phyloP scores from a whole-genome alignment of 2,329 filamentous ascomycete genomes.

The Emmonsia crescens region DNA sequence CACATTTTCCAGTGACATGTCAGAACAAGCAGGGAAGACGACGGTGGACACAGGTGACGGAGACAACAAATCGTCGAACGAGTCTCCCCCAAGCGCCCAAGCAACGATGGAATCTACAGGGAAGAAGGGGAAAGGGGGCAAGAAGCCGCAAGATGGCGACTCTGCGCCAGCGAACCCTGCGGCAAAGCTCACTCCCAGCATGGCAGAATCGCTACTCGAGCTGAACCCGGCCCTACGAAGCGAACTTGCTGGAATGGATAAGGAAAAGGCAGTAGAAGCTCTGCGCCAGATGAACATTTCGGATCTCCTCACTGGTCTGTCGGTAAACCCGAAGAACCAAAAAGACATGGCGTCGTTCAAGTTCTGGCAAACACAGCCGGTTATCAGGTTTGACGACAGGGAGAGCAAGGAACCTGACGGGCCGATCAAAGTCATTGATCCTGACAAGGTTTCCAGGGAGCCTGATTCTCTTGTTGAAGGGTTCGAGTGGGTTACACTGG shows the following conservation, averaged over 20 bases:
- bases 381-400: conserved; percentile 62
- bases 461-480: conserved; percentile 65
- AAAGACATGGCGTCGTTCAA: conserved; percentile 98
- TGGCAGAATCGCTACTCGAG: conserved; percentile 33
- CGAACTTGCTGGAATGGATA: conserved; percentile 61
- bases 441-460: conserved; percentile 67
- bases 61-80: not conserved
- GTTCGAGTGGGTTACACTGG: conserved; percentile 91
- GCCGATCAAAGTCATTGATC: conserved; percentile 68
- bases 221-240: conserved; percentile 54
- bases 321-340: conserved; percentile 71
- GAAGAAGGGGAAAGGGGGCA: conserved; percentile 13
- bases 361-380: conserved; percentile 97
- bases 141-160: conserved; percentile 19
- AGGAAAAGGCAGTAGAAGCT: conserved; percentile 45
- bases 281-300: conserved; percentile 39
- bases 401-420: conserved; percentile 55
- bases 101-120: conserved; percentile 3
- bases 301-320: conserved; percentile 43
- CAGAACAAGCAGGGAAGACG: not conserved
- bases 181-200: conserved; percentile 27
- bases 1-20: not conserved
- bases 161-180: conserved; percentile 16
- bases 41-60: not conserved
- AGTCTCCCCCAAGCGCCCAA: not conserved